These are phyloP conservation scores for Cadophora luteo-olivacea DNA, from an alignment of 2,329 filamentous ascomycete genomes.

Conservation along the genomic window DNA sequence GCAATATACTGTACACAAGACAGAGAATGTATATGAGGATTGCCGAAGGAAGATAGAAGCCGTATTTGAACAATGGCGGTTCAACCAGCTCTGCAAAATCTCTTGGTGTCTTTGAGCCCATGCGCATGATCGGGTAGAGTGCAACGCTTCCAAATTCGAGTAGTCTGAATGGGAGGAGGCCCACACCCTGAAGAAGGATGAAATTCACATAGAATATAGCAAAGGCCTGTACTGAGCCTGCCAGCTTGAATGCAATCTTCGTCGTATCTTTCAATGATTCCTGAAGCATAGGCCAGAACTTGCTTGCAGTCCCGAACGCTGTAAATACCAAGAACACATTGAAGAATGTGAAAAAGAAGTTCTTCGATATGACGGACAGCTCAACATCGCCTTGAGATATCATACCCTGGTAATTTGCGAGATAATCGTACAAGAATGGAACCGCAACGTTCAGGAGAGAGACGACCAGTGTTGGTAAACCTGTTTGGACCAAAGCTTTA, in stretches of 20 bases:
- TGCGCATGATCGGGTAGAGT: conserved; percentile 80
- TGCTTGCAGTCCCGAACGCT: conserved; percentile 79
- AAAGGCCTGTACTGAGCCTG: conserved; percentile 74
- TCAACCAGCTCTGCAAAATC: conserved; percentile 84
- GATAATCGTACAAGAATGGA: conserved; percentile 92
- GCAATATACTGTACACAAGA: conserved; percentile 89
- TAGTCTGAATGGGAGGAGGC: conserved; percentile 89
- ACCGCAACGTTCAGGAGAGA: conserved; percentile 89
- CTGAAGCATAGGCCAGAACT: conserved; percentile 74
- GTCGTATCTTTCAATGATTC: conserved; percentile 81
- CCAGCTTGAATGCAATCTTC: conserved; percentile 77
- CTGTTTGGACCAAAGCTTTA: conserved; percentile 82
- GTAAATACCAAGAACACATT: conserved; percentile 98
- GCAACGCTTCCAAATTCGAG: conserved; percentile 87
- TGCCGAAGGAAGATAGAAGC: conserved; percentile 92
- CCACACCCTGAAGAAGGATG: conserved; percentile 92
- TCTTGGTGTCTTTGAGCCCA: conserved; percentile 84
- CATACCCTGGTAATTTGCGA: conserved; percentile 92
- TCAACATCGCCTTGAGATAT: conserved; percentile 95
- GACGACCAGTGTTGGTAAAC: conserved; percentile 82
- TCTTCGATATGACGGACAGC: conserved; percentile 94
- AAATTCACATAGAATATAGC: conserved; percentile 91
- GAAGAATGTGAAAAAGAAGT: conserved; percentile 99
- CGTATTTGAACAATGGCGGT: conserved; percentile 91
- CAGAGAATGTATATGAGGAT: conserved; percentile 95